Evolutionary conservation across 1,139 yeast species (phyloP), one percentile per base, ranked within the genome.

Genomic region (Candida labiduridarum): DNA sequence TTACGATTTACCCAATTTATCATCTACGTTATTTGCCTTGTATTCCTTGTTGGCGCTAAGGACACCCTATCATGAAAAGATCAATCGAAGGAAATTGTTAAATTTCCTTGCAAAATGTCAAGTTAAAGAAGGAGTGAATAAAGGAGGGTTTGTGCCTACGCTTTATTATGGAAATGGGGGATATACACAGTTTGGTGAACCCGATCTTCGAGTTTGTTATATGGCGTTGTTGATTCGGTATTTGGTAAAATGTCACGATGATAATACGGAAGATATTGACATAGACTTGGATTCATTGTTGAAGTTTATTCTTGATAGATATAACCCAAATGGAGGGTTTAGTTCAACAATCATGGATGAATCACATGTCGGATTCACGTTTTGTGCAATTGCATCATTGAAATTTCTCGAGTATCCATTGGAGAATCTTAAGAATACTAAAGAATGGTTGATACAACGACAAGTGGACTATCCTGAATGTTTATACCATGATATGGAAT

Each of bases 351-450:
- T 55, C 2, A 50, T 56, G 39, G 75, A 80, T 19, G 99, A 94
- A 66, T 77, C 95, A 1, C 98, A 94, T 67, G 83, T 92, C 8
- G 99, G 99, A 0, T 78, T 87, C 55, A 87, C 96, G 0, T 94
- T 84, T 62, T 92, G 98, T 68, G 97, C 90, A 0, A 61, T 94
- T 39, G 89, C 89, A 0, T 69, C 89, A 0, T 72, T 90, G 52
- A 65, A 66, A 36, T 59, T 89, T 43, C 62, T 84, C 4, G 76
- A 67, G 36, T 63, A 51, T 33, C 50, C 49, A 11, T 54, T 65
- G 14, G 51, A 56, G 2, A 57, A 59, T 76, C 61, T 64, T 0
- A 65, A 63, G 5, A 34, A 42, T 7, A 81, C 91, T 0, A 51
- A 74, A 1, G 68, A 71, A 19, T 89, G 90, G 86, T 68, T 89